Evolutionary conservation across 2,329 filamentous ascomycete genomes (phyloP), one percentile per base, ranked within the genome.

Genomic region (Ophiostoma piceae): DNA sequence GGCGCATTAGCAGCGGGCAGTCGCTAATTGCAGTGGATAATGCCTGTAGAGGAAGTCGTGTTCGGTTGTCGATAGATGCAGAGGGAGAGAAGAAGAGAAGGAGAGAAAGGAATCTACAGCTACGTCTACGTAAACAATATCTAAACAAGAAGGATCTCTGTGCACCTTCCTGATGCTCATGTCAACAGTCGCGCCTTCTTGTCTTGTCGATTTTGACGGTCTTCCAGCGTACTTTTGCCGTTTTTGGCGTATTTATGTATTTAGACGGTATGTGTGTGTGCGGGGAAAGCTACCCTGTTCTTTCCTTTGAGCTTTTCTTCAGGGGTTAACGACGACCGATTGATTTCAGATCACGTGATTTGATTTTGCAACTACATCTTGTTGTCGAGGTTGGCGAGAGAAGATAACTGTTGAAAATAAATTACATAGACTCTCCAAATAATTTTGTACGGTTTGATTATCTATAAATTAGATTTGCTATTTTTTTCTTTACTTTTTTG

Each of bases 211-310:
- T 47, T 39, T 22, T n/a, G 43, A n/a, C 35, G 35, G 35, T 35
- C 47, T 66, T 60, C 22, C 68, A 22, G 37, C 8, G 35, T 35
- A 35, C 8, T 35, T 35, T 35, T 35, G 35, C 2, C 35, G 35
- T 35, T 2, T 35, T 35, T 35, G 35, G 35, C 35, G 26, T 47
- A 16, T 68, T 41, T 41, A 41, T 41, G 39, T 14, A 41, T 3
- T 41, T 19, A 19, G 47, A 19, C 35, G 35, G 51, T 22, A 22
- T 68, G 66, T 66, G 32, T 19, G n/a, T 29, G 67, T 69, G 70
- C 67, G 70, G 67, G 70, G 70, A 69, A 70, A 68, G 66, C 67
- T 26, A 26, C 51, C 51, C 60, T 67, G 29, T 47, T 65, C 64
- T 62, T 35, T 35, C 35, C 35, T 35, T 5, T 35, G 35, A 35